Percentiles rank a stretch among this genome's conserved stretches.
These are phyloP conservation scores for Cetradonia linearis DNA, from an alignment of 495 filamentous ascomycete genomes.

Conservation along the genomic window DNA sequence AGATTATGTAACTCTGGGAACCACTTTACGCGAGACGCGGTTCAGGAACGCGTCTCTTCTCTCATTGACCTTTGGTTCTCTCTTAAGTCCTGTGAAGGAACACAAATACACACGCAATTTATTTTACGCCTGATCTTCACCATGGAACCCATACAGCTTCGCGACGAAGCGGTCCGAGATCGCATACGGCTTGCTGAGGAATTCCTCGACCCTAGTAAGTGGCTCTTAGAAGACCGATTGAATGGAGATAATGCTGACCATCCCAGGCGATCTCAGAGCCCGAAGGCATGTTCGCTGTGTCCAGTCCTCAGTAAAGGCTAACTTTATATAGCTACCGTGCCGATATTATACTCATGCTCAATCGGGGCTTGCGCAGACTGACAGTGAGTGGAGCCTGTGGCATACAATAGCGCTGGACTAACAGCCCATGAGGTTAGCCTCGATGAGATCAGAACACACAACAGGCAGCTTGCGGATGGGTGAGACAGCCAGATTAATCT, in stretches of 20 bases:
- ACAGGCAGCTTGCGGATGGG: constrained; percentile 79
- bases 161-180: constrained; percentile 72
- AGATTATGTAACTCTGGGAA: background rate
- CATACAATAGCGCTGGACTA: background rate
- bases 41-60: background rate
- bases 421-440: constrained; percentile 59
- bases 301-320: constrained; percentile 20
- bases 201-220: constrained; percentile 77
- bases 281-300: constrained; percentile 42
- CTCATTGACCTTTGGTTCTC: background rate
- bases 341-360: constrained; percentile 87
- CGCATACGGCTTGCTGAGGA: constrained; percentile 71
- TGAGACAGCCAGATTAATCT: constrained; percentile 24
- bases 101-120: background rate
- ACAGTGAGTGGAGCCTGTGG: constrained; percentile 34
- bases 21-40: background rate
- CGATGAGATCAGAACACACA: constrained; percentile 88
- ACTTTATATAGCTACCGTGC: constrained; percentile 52
- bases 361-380: constrained; percentile 66
- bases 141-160: constrained; percentile 66
- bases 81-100: background rate
- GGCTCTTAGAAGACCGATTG: background rate
- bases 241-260: constrained; percentile 24
- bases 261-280: constrained; percentile 39
- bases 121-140: constrained; percentile 5